Conservation (phyloP, 192 early-diverging fungal genomes). For the Coemansia sp. region DNA sequence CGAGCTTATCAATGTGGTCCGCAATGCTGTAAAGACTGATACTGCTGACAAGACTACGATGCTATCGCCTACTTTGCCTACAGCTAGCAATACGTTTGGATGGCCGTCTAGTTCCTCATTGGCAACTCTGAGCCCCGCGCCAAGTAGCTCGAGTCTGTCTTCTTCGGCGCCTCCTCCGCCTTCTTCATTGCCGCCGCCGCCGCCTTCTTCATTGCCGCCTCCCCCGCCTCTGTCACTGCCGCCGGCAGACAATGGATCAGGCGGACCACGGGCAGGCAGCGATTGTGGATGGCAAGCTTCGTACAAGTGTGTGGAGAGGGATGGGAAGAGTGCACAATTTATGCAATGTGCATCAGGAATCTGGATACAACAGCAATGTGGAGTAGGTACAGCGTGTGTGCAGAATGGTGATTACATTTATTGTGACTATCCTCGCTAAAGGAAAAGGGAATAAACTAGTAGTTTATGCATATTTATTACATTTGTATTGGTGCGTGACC, state of each 20-base stretch:
- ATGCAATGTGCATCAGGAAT: slow-evolving; percentile 23
- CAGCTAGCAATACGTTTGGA: not conserved
- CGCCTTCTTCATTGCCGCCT: not conserved
- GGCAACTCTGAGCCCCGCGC: not conserved
- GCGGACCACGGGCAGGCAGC: slow-evolving; percentile 12
- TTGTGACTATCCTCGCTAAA: slow-evolving; percentile 42
- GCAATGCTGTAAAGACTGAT: slow-evolving; percentile 4
- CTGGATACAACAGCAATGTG: slow-evolving; percentile 41
- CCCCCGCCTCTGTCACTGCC: not conserved
- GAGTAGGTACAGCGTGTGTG: slow-evolving; percentile 33
- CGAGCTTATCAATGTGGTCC: slow-evolving; percentile 55
- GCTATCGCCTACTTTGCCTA: not conserved
- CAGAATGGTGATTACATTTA: slow-evolving; percentile 36
- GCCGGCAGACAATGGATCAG: not conserved
- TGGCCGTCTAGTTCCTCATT: not conserved
- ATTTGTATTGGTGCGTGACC: not conserved
- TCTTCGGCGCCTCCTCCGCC: not conserved
- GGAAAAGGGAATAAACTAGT: not conserved
- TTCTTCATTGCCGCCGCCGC: not conserved
- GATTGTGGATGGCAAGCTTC: slow-evolving; percentile 11
- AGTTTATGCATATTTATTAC: not conserved
- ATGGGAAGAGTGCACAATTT: slow-evolving; percentile 26
- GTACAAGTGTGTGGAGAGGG: slow-evolving; percentile 25
- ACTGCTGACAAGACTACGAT: not conserved
- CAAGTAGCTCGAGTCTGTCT: not conserved